Evolutionary conservation across 257 asterid species (phyloP), one percentile per base, ranked within the genome.

Genomic region (Eucommia ulmoides): DNA sequence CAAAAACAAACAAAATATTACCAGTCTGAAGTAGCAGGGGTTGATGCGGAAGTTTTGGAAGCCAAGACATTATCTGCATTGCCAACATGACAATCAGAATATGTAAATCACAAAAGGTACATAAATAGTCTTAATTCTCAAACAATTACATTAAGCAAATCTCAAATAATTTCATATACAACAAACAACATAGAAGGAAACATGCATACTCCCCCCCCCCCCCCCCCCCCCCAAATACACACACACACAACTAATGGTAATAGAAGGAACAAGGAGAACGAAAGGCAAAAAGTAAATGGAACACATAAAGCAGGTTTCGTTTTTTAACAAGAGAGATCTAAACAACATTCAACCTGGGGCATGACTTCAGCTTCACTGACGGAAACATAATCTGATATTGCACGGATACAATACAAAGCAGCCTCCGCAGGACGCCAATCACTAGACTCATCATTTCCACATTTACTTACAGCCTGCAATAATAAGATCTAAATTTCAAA

Each of bases 391-490:
- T 85, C 94, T 47, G 98, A 85, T 78, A 91, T 79, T 47, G 93
- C 99, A 55, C 93, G 74, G 45, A 91, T 81, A 75, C 96, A 76
- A 61, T 83, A 86, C 63, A 91, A 60, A 65, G 96, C 86, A 73
- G 96, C 96, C 82, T 91, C 99, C 33, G 84, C 86, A 29, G 94
- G 91, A 68, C 84, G 83, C 96, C 98, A 89, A 68, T 85, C 88
- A 35, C 62, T 53, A 24, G 33, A 49, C 78, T 70, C 80, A 56
- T 66, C 70, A 23, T 75, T 73, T 38, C 77, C 78, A 14, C 67
- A 41, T 60, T 72, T 66, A 59, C 56, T 67, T 26, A 82, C 76
- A 62, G 82, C 96, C 98, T 89, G n/a, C n/a, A n/a, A n/a, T n/a
- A n/a, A n/a, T n/a, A n/a, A n/a, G n/a, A n/a, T n/a, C n/a, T n/a